A percentile compares a stretch with the other conserved stretches of the same genome.
Evolutionary conservation across 495 filamentous ascomycete genomes (phyloP).

Genomic region (Penicillium verhagenii): DNA sequence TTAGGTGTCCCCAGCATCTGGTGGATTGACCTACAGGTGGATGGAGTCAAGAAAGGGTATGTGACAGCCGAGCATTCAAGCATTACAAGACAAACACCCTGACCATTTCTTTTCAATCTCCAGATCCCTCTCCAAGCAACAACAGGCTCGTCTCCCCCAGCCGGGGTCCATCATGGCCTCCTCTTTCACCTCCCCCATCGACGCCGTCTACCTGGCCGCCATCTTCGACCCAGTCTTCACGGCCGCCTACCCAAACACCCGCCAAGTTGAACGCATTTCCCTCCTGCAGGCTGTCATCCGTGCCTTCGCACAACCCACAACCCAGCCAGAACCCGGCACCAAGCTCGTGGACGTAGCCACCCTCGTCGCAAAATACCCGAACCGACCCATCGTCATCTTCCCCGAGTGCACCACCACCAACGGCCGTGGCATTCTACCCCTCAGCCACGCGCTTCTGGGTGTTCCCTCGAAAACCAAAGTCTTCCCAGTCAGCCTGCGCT

Average conservation of each 20-base stretch:
- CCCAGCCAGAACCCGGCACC: slow-evolving; percentile 46
- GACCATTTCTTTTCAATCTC: background rate
- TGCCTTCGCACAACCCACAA: slow-evolving; percentile 63
- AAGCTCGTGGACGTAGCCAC: slow-evolving; percentile 58
- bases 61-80: background rate
- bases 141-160: slow-evolving; percentile 70
- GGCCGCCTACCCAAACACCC: slow-evolving; percentile 68
- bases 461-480: slow-evolving; percentile 65
- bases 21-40: slow-evolving; percentile 97
- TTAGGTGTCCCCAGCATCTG: slow-evolving; percentile 86
- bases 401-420: slow-evolving; percentile 95
- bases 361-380: slow-evolving; percentile 65
- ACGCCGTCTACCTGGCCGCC: slow-evolving; percentile 91
- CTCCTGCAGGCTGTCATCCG: slow-evolving; percentile 70
- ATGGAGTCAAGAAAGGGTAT: slow-evolving; percentile 86
- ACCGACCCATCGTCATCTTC: slow-evolving; percentile 77
- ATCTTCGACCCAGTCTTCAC: slow-evolving; percentile 97
- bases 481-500: slow-evolving; percentile 86
- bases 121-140: slow-evolving; percentile 57
- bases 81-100: background rate
- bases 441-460: slow-evolving; percentile 69
- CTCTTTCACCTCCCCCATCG: slow-evolving; percentile 87
- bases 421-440: slow-evolving; percentile 81
- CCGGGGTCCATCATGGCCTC: slow-evolving; percentile 79
- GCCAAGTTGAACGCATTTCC: slow-evolving; percentile 70